A percentile compares a stretch with the other conserved stretches of the same genome.
Conservation (phyloP, 2,329 filamentous ascomycete genomes). For the Grosmannia huntii region DNA sequence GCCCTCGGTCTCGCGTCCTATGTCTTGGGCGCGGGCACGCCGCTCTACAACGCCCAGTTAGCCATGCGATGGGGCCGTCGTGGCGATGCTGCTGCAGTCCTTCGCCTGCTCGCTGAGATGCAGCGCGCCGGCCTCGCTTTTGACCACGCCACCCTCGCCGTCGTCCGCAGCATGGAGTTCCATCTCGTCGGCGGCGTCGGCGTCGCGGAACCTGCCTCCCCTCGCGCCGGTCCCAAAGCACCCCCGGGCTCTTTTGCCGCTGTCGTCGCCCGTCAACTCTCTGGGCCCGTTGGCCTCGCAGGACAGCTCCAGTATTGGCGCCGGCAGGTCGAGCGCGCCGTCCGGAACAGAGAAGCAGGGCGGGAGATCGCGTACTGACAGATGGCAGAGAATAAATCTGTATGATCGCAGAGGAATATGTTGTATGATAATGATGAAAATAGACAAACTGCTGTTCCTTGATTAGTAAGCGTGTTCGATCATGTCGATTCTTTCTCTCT, state of each 20-base stretch:
- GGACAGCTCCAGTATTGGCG: neutral
- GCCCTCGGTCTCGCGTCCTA: slow-evolving; percentile 55
- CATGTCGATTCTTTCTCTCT: no score
- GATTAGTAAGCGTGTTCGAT: no score
- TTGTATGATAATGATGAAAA: no score
- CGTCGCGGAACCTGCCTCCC: no score
- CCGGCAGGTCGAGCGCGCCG: neutral
- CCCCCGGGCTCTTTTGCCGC: neutral
- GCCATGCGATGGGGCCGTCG: slow-evolving; percentile 47
- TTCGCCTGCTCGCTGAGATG: slow-evolving; percentile 53
- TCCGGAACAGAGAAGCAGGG: neutral
- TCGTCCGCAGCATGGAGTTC: slow-evolving; percentile 22
- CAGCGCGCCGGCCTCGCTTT: slow-evolving; percentile 46
- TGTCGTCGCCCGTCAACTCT: neutral
- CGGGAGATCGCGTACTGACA: no score
- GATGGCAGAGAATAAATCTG: no score
- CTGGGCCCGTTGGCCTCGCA: neutral
- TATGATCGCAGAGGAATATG: no score
- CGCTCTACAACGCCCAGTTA: slow-evolving; percentile 57
- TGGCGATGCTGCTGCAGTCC: slow-evolving; percentile 41
- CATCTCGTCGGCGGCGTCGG: slow-evolving; percentile 5
- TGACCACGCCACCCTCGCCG: slow-evolving; percentile 31
- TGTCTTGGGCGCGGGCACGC: slow-evolving; percentile 56
- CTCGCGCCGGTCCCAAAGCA: neutral
- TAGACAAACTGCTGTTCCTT: no score